phyloP scores from a whole-genome alignment of 441 rosid species.

The Croton laevigatus region DNA sequence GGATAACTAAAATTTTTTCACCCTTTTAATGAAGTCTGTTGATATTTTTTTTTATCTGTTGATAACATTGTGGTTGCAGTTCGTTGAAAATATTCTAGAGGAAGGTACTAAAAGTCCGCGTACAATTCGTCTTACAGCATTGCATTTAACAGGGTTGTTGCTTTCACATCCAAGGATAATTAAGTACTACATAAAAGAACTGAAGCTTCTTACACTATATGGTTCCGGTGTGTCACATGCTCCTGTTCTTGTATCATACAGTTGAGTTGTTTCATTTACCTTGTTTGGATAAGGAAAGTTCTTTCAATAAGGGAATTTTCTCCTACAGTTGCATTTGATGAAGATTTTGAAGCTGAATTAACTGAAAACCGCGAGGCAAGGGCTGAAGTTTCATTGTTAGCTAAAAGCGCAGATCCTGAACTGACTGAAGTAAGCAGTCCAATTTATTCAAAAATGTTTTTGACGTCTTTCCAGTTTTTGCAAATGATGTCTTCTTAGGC shows the following conservation, averaged over 20 bases:
- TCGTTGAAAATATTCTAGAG: conserved; percentile 74
- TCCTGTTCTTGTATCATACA: conserved; percentile 18
- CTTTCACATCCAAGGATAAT: conserved; percentile 66
- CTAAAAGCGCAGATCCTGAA: conserved; percentile 67
- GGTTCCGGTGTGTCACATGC: conserved; percentile 69
- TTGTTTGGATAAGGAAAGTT: conserved; percentile 16
- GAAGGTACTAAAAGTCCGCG: conserved; percentile 97
- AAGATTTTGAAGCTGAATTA: conserved; percentile 97
- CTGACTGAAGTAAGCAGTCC: conserved; percentile 73
- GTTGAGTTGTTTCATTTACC: conserved; percentile 11
- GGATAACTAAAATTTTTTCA: not conserved
- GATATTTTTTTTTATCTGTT: conserved; percentile 14
- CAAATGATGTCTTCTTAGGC: not conserved
- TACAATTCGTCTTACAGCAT: conserved; percentile 89
- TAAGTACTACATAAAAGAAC: conserved; percentile 76
- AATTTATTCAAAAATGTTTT: not conserved
- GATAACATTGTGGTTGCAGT: conserved; percentile 48
- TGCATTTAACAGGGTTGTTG: conserved; percentile 93
- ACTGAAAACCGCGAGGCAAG: conserved; percentile 77
- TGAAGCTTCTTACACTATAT: conserved; percentile 83
- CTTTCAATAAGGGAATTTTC: conserved; percentile 17
- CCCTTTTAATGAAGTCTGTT: not conserved
- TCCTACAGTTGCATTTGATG: conserved; percentile 87
- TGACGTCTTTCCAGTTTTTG: not conserved
- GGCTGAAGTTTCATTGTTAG: conserved; percentile 74